Base-by-base conservation (phyloP, 2,329 filamentous ascomycete species). In the Colletotrichum cordylinicola region DNA sequence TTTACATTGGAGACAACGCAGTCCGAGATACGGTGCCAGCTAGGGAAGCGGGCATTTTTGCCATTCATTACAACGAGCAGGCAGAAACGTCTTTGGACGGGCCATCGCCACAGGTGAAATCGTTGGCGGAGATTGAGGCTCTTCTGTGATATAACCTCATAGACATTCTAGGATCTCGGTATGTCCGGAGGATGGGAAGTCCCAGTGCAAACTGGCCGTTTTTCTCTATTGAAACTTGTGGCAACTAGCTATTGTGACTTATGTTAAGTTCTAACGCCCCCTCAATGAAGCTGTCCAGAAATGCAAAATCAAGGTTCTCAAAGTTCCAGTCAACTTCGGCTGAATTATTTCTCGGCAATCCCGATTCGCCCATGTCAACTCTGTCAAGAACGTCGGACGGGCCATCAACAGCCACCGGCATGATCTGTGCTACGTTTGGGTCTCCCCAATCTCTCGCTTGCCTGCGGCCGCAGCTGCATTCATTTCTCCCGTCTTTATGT, bases 1-100 rank as follows among this genome's bases (percentile, higher is more conserved):
- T 67, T 2, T 84, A 81, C 35, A 62, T 81, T 8, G 83, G 83
- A 15, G 82, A 84, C 65, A 83, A 77, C 24, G 74, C 76, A 27
- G 67, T 79, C 15, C 78, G 82, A 64, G 82, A 84, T 64, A 77
- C 83, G 21, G 67, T 76, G n/a, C 82, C 83, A 10, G 79, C 82
- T 1, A 78, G 77, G 6, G 77, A 74, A 2, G 78, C 79, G 64
- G 79, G 80, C 2, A 83, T 84, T 9, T 78, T 81, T 12, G 77
- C 77, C 6, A 80, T 84, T 67, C 80, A 83, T 72, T 75, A 83
- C 15, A 78, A 74, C 8, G 79, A 81, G 62, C 18, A n/a, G 15
- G 61, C 74, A 64, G 13, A 78, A 29, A 70, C 70, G 8, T 75
- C 72, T 2, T 52, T 80, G 16, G 61, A 66, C 16, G 18, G 39